These are phyloP conservation scores for Colletotrichum spinosum DNA, from an alignment of 2,329 filamentous ascomycete genomes.

Conservation along the genomic window DNA sequence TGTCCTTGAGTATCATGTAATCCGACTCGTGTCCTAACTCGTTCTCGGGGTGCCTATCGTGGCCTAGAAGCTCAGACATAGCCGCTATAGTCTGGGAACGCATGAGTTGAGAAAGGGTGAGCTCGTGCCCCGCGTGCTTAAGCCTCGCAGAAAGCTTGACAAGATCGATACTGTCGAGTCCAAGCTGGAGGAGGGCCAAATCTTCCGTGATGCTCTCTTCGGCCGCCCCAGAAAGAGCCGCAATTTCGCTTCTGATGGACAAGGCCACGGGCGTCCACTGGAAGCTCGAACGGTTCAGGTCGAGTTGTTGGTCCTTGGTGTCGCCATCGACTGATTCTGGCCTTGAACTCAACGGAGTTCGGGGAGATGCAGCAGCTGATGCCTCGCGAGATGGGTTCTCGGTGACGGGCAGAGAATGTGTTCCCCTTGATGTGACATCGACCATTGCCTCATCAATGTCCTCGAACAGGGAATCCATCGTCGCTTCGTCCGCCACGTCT, in stretches of 20 bases:
- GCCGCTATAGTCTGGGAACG: conserved; percentile 74
- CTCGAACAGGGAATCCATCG: conserved; percentile 52
- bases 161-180: conserved; percentile 91
- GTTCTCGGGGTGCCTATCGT: conserved; percentile 4
- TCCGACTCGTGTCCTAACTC: conserved; percentile 37
- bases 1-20: conserved; percentile 42
- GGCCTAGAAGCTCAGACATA: conserved; percentile 57
- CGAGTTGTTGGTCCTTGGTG: conserved; percentile 1
- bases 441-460: conserved; percentile 47
- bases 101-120: conserved; percentile 84
- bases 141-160: conserved; percentile 85
- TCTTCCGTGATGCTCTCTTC: conserved; percentile 63
- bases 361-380: conserved; percentile 28
- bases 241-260: conserved; percentile 71
- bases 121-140: conserved; percentile 66
- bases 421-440: conserved; percentile 29
- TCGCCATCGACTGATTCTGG: conserved; percentile 29
- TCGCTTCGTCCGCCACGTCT: conserved; percentile 46
- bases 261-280: conserved; percentile 68
- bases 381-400: conserved; percentile 28
- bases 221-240: conserved; percentile 67
- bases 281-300: conserved; percentile 50
- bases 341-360: conserved; percentile 27
- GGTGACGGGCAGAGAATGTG: conserved; percentile 22
- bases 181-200: conserved; percentile 82